Base-by-base conservation (phyloP, 371 early-diverging fungal genomes). In the Cokeromyces recurvatus region DNA sequence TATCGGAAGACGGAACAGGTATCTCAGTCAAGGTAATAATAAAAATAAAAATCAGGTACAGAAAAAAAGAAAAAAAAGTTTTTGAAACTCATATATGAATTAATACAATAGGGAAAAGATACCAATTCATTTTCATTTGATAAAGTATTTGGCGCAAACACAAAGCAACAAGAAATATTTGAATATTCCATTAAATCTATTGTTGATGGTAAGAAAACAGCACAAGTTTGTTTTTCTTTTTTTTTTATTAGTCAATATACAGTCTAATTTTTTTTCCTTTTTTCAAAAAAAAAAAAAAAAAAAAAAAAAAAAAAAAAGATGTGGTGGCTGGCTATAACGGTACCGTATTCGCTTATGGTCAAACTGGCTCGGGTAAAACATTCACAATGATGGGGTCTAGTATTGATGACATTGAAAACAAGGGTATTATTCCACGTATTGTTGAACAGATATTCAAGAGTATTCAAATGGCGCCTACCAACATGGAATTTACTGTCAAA, bases 311-410 rank as follows among this genome's bases (percentile, higher is more conserved):
- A 11, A 9, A 14, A 17, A 34, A 48, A 80, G 82, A 82, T 66
- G 83, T 88, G 41, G 81, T 85, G 61, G 82, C 84, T 48, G 89
- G 90, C 59, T 90, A 90, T 68, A 97, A 97, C 73, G 97, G 97
- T 34, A 98, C 99, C 2, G 91, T 98, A 15, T 98, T 99, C 66
- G 98, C 97, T 35, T 99, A 96, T 68, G 97, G 97, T 54, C 97
- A 97, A 66, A 96, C 96, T 4, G 98, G 98, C 48, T 86, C 90
- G 34, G 99, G 99, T 69, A 99, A 99, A 81, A 99, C 99, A 4
- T 92, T 91, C 70, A 99, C 99, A 5, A 98, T 99, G 99, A 94
- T 96, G 95, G 95, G 96, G 29, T 78, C 89, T 6, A 92, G 93
- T 54, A 91, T 95, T 53, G 95, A 94, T 53, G 84, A 86, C 60